A percentile compares a stretch with the other conserved stretches of the same genome.
phyloP scores from a whole-genome alignment of 495 filamentous ascomycete genomes.

The Staphylotrichum longicolle region DNA sequence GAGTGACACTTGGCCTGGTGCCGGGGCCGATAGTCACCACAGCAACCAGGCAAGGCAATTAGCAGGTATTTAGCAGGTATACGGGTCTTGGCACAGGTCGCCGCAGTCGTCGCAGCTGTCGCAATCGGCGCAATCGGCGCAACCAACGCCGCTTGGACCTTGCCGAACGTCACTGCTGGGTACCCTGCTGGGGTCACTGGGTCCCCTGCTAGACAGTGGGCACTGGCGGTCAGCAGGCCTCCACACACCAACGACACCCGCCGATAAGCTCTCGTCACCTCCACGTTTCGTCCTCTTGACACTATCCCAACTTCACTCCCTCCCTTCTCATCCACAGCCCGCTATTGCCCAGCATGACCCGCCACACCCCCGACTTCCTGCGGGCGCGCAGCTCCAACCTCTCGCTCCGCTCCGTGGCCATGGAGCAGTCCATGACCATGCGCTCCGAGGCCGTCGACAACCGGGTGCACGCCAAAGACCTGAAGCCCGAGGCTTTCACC shows the following conservation, averaged over 20 bases:
- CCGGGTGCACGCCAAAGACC: slow-evolving; percentile 35
- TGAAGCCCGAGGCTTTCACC: slow-evolving; percentile 62
- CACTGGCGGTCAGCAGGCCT: background rate
- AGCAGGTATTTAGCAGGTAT: too few species aligned
- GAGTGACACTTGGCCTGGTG: too few species aligned
- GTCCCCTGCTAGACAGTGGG: background rate
- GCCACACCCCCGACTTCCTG: slow-evolving; percentile 43
- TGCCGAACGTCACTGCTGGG: background rate
- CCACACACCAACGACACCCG: background rate
- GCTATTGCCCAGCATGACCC: slow-evolving; percentile 32
- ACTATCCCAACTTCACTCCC: background rate
- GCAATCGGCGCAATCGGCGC: background rate
- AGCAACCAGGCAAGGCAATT: background rate
- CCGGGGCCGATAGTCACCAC: background rate
- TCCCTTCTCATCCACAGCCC: background rate
- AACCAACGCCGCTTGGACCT: background rate
- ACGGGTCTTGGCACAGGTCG: background rate
- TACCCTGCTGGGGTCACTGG: background rate
- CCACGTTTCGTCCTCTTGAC: background rate
- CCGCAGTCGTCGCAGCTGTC: background rate
- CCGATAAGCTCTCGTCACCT: background rate
- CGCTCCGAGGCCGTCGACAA: slow-evolving; percentile 15
- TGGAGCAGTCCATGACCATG: slow-evolving; percentile 25
- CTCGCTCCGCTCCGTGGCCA: slow-evolving; percentile 38
- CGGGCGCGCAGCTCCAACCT: slow-evolving; percentile 41